Evolutionary conservation across 2,329 filamentous ascomycete species (phyloP).

Genomic region (Berkeleyomyces basicola): DNA sequence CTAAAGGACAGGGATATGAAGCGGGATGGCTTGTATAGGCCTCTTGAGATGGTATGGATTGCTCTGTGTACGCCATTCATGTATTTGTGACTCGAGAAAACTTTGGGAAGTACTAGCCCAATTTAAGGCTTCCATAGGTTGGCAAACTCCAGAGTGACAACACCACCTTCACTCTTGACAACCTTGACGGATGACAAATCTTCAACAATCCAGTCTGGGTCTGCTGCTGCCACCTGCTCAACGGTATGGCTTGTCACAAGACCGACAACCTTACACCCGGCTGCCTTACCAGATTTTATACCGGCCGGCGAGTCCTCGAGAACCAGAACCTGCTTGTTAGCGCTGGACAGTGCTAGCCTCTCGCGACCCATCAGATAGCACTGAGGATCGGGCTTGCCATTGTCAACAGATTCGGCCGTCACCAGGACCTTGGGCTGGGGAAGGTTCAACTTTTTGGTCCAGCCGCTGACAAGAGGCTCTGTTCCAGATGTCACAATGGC

Average conservation of each 20-base stretch:
- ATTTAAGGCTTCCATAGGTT: conserved; percentile 33
- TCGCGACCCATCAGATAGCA: conserved; percentile 56
- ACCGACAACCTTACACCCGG: conserved; percentile 73
- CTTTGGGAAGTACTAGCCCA: not conserved
- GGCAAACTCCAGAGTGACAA: conserved; percentile 49
- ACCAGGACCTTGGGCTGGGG: conserved; percentile 50
- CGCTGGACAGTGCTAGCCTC: conserved; percentile 36
- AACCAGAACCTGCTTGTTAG: conserved; percentile 46
- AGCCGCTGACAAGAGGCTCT: conserved; percentile 49
- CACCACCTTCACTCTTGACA: conserved; percentile 37
- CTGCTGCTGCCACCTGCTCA: conserved; percentile 53
- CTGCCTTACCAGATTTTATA: conserved; percentile 66
- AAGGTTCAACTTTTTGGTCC: conserved; percentile 51
- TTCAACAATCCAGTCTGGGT: conserved; percentile 74
- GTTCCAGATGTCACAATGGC: conserved; percentile 73
- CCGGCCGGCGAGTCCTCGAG: conserved; percentile 82
- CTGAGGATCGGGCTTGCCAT: conserved; percentile 61
- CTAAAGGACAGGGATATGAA: not conserved
- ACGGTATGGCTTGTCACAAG: conserved; percentile 68
- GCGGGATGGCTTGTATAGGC: not conserved
- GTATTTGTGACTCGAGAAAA: not conserved
- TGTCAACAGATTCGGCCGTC: conserved; percentile 56
- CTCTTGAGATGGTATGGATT: not conserved
- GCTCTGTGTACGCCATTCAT: not conserved
- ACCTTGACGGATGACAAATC: conserved; percentile 62